These are phyloP conservation scores for Coniferiporia sulphurascens DNA, from an alignment of 1,284 basidiomycete species.

Conservation along the genomic window DNA sequence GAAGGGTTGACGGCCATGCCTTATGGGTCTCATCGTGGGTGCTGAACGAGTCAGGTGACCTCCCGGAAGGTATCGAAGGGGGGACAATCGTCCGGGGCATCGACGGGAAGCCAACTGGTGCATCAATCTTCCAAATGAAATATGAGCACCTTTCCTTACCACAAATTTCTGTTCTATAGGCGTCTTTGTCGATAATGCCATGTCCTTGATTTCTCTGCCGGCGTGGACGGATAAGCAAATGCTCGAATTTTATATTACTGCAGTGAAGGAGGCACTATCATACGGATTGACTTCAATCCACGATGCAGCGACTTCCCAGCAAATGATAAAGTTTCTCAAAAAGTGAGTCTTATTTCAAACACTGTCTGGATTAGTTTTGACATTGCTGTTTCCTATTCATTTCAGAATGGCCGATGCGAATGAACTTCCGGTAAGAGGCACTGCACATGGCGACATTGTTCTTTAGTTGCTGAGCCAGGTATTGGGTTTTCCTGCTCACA, in stretches of 20 bases:
- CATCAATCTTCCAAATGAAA: conserved; percentile 22
- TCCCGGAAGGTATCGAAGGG: conserved; percentile 48
- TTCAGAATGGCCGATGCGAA: conserved; percentile 43
- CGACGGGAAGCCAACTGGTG: conserved; percentile 68
- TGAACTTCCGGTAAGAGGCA: conserved; percentile 53
- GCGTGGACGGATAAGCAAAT: conserved; percentile 56
- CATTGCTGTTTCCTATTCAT: not conserved
- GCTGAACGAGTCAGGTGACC: conserved; percentile 30
- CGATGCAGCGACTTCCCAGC: conserved; percentile 60
- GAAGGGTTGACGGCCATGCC: conserved; percentile 79
- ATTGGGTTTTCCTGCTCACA: not conserved
- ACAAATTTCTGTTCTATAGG: conserved; percentile 33
- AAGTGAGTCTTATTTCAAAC: conserved; percentile 37
- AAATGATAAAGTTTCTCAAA: conserved; percentile 61
- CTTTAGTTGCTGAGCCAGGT: not conserved
- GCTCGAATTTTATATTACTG: conserved; percentile 54
- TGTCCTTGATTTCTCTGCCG: conserved; percentile 63
- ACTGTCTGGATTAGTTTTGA: not conserved
- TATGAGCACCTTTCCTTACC: not conserved
- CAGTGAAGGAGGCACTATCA: conserved; percentile 63
- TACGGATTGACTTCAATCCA: conserved; percentile 81
- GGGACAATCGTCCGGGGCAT: conserved; percentile 70
- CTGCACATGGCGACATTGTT: not conserved
- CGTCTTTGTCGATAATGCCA: conserved; percentile 70
- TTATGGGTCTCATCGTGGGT: conserved; percentile 67